Percentiles rank a stretch among this genome's conserved stretches.
Conservation (phyloP, 768 basidiomycete genomes). For the Leccinum rimulosum region DNA sequence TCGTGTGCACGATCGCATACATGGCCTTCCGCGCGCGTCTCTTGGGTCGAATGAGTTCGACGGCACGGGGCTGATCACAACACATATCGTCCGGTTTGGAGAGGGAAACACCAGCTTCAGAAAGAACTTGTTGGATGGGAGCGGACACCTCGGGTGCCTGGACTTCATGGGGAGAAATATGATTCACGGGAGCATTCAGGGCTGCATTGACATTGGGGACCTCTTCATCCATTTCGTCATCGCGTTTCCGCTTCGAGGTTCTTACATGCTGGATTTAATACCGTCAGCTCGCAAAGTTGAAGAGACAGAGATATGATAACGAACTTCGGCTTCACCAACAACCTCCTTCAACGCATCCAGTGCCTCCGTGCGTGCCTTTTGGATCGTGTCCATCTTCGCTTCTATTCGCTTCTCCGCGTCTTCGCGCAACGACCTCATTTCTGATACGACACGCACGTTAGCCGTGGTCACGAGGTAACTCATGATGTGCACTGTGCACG, state of each 20-base stretch:
- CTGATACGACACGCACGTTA: slow-evolving; percentile 25
- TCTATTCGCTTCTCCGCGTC: slow-evolving; percentile 45
- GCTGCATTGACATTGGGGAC: not conserved
- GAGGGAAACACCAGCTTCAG: not conserved
- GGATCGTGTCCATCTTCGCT: slow-evolving; percentile 44
- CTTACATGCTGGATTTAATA: slow-evolving; percentile 24
- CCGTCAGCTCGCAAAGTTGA: slow-evolving; percentile 25
- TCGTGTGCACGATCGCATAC: slow-evolving; percentile 51
- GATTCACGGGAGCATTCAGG: not conserved
- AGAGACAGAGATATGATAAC: slow-evolving; percentile 13
- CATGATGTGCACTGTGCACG: too few species aligned
- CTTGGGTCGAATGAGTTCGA: slow-evolving; percentile 25
- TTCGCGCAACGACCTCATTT: slow-evolving; percentile 45
- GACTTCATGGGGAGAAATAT: not conserved
- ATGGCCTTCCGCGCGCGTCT: slow-evolving; percentile 46
- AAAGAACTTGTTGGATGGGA: slow-evolving; percentile 1
- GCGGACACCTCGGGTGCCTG: not conserved
- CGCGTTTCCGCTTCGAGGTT: slow-evolving; percentile 65
- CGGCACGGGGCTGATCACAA: not conserved
- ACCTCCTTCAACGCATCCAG: slow-evolving; percentile 35
- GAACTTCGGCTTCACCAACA: slow-evolving; percentile 33
- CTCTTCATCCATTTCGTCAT: slow-evolving; percentile 36
- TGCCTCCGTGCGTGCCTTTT: slow-evolving; percentile 39
- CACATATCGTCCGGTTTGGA: not conserved
- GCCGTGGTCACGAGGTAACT: not conserved